phyloP scores from a whole-genome alignment of 192 early-diverging fungal genomes.

The Backusella mclennaniae region DNA sequence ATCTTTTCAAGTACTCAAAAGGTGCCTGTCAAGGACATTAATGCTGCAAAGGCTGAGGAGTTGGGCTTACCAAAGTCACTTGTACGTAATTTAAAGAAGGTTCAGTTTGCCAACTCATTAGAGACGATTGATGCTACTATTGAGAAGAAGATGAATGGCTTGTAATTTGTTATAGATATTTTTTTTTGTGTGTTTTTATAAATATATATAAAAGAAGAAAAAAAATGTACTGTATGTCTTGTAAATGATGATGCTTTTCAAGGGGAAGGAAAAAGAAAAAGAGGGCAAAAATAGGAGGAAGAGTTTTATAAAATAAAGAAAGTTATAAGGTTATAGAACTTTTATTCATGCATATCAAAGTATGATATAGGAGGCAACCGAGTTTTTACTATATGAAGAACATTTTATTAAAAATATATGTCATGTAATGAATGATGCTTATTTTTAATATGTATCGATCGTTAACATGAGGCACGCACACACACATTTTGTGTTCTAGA shows the following conservation, averaged over 20 bases:
- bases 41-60: conserved; percentile 7
- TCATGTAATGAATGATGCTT: not conserved
- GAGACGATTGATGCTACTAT: conserved; percentile 16
- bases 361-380: not conserved
- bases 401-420: not conserved
- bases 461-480: not conserved
- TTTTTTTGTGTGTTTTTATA: not conserved
- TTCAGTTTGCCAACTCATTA: conserved; percentile 24
- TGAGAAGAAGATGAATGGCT: conserved; percentile 15
- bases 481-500: not conserved
- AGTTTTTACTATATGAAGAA: not conserved
- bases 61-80: conserved; percentile 20
- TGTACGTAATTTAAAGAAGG: conserved; percentile 35
- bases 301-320: not conserved
- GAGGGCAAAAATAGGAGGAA: not conserved
- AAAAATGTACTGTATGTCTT: not conserved
- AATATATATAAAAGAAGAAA: not conserved
- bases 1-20: conserved; percentile 6
- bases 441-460: not conserved
- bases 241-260: not conserved
- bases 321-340: too few species aligned
- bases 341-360: not conserved
- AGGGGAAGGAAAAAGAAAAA: not conserved
- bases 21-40: conserved; percentile 20
- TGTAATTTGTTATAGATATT: not conserved